Conservation (phyloP, 371 early-diverging fungal genomes). For the Rhizopus sp. region DNA sequence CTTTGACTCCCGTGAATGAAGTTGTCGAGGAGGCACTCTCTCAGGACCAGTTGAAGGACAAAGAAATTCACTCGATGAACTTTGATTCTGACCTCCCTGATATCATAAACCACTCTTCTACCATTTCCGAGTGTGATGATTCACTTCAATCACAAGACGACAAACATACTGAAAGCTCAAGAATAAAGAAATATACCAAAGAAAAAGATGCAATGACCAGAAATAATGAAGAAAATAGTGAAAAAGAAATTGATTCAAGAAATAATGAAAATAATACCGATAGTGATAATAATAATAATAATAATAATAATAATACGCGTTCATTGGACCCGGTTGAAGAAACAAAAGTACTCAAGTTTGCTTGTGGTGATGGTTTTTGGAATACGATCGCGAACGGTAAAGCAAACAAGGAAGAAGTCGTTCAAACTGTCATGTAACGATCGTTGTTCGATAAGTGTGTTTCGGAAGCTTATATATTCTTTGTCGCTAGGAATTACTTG, state of each 20-base stretch:
- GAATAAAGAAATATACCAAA: too few relatives aligned
- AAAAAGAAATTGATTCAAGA: neutral
- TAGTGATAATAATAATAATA: neutral
- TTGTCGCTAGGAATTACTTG: constrained; percentile 36
- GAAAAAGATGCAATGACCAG: too few relatives aligned
- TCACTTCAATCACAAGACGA: too few relatives aligned
- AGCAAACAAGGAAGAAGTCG: constrained; percentile 31
- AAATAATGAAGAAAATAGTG: neutral
- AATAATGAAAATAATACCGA: neutral
- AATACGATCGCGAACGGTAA: constrained; percentile 38
- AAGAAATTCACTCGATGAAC: too few relatives aligned
- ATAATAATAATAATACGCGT: neutral
- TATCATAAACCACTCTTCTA: too few relatives aligned
- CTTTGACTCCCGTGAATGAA: too few relatives aligned
- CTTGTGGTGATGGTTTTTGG: constrained; percentile 49
- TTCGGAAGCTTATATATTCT: neutral
- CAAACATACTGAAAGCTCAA: too few relatives aligned
- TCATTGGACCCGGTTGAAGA: neutral
- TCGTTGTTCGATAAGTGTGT: neutral
- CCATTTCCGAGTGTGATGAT: too few relatives aligned
- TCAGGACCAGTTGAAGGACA: too few relatives aligned
- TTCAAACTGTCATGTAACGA: constrained; percentile 31
- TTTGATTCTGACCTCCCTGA: too few relatives aligned
- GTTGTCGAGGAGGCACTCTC: too few relatives aligned
- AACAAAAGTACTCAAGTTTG: constrained; percentile 25